A percentile compares a stretch with the other conserved stretches of the same genome.
Conservation (phyloP, 257 asterid genomes). For the Misopates orontium region DNA sequence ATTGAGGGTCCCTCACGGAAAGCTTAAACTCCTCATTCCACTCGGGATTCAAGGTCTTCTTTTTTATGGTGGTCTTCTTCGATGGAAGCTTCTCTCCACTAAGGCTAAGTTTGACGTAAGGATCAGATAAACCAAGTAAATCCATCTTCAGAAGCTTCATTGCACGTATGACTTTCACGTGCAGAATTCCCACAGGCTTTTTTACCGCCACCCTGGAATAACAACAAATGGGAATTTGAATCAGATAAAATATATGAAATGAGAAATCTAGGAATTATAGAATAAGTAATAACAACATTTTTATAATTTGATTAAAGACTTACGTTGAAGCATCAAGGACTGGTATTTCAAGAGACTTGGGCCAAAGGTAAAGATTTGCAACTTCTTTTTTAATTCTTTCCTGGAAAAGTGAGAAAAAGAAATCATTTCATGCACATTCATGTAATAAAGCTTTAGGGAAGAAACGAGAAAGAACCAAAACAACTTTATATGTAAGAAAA, state of each 20-base stretch:
- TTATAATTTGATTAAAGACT: constrained; percentile 25
- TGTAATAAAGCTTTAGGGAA: neutral
- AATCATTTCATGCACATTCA: constrained; percentile 2
- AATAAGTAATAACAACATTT: constrained; percentile 2
- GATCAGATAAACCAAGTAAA: constrained; percentile 84
- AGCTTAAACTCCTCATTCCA: constrained; percentile 94
- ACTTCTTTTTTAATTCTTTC: constrained; percentile 68
- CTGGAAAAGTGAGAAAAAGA: constrained; percentile 40
- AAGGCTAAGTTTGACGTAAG: constrained; percentile 76
- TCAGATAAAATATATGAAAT: neutral
- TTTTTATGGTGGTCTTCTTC: constrained; percentile 75
- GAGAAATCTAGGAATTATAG: neutral
- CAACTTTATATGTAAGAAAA: neutral
- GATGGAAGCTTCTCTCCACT: constrained; percentile 67
- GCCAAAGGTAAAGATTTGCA: constrained; percentile 78
- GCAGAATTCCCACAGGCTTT: constrained; percentile 91
- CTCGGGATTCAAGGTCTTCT: constrained; percentile 75
- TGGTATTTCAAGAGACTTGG: constrained; percentile 75
- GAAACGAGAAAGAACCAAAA: neutral
- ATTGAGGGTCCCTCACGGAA: constrained; percentile 73
- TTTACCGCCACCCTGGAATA: constrained; percentile 54
- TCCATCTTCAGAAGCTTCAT: constrained; percentile 84
- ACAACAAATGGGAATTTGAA: constrained; percentile 1
- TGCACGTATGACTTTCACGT: constrained; percentile 76
- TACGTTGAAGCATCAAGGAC: constrained; percentile 79